A percentile compares a stretch with the other conserved stretches of the same genome.
These are phyloP conservation scores for Hyphopichia khmerensis DNA, from an alignment of 1,139 yeast genomes.

Conservation along the genomic window DNA sequence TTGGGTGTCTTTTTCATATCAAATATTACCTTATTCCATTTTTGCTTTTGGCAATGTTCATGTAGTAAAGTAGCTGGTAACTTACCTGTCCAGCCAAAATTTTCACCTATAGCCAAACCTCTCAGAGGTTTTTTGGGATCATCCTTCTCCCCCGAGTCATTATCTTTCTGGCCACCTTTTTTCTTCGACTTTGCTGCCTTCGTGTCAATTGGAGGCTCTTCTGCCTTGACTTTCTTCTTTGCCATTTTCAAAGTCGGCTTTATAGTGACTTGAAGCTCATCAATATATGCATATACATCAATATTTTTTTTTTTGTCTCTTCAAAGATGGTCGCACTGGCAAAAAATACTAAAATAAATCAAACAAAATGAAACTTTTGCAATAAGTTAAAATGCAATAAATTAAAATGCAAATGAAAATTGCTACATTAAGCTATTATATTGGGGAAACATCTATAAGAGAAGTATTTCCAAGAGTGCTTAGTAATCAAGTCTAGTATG, in stretches of 20 bases:
- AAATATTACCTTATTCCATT: slow-evolving; percentile 85
- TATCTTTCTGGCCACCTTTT: background rate
- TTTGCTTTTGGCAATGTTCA: slow-evolving; percentile 84
- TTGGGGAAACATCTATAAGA: no score
- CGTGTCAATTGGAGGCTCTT: background rate
- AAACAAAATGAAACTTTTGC: no score
- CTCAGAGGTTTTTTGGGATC: slow-evolving; percentile 35
- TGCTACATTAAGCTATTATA: no score
- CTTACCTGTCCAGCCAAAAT: slow-evolving; percentile 87
- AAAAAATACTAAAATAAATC: no score
- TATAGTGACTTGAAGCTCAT: no score
- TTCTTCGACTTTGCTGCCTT: slow-evolving; percentile 1
- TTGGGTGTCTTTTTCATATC: slow-evolving; percentile 58
- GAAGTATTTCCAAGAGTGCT: no score
- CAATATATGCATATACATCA: no score
- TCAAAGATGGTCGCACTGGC: no score
- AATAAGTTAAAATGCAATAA: no score
- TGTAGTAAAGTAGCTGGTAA: slow-evolving; percentile 82
- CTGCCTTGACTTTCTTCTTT: slow-evolving; percentile 5
- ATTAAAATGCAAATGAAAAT: no score
- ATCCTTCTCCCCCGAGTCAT: slow-evolving; percentile 10
- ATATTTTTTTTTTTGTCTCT: no score
- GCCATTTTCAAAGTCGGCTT: background rate
- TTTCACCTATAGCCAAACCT: slow-evolving; percentile 46
- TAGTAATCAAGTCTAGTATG: no score